Base-by-base conservation (phyloP, 2,329 filamentous ascomycete genomes). In the Blumeria graminis region DNA sequence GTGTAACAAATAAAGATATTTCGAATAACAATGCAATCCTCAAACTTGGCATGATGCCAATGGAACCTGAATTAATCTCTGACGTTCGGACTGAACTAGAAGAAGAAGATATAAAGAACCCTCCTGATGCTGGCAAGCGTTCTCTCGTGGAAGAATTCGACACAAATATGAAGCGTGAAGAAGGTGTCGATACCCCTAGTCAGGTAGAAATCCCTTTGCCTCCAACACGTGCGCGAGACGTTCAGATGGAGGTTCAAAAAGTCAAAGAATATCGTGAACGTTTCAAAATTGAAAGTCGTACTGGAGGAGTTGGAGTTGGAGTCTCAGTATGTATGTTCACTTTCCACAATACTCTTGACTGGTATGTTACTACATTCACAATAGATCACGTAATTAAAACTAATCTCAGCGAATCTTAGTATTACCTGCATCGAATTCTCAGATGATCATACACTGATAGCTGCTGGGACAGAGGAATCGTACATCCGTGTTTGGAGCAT, bases 241-340 rank as follows among this genome's bases (percentile, higher is more conserved):
- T 98, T 7, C 80, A 86, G 33, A 86, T 95, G 71, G 92, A 96
- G 68, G 88, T 96, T 63, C 86, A 92, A 65, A 92, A 90, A 66
- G 80, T 96, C 9, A 86, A 87, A 61, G 92, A 98, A 68, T 86
- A 94, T 64, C 81, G 92, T 22, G 90, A 96, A 64, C 78, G 90
- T 16, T 94, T 95, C 68, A 84, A 80, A 65, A 90, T 96, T 57
- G 86, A 94, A 58, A 80, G 82, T 18, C 79, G 84, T 36, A 90
- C 85, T 11, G 86, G 87, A 14, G 90, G 89, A 8, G 77, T 89
- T 55, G 87, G 89, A 13, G 80, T 87, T 56, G 81, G 82, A 32
- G 75, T 95, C 58, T 94, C 88, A 64, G 82, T 93, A 28, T 92
- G 86, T 72, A 96, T 96, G 85, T 95, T 93, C 67, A 98, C 92